Conservation (phyloP, 2,329 filamentous ascomycete species). For the Colletotrichum magnum region DNA sequence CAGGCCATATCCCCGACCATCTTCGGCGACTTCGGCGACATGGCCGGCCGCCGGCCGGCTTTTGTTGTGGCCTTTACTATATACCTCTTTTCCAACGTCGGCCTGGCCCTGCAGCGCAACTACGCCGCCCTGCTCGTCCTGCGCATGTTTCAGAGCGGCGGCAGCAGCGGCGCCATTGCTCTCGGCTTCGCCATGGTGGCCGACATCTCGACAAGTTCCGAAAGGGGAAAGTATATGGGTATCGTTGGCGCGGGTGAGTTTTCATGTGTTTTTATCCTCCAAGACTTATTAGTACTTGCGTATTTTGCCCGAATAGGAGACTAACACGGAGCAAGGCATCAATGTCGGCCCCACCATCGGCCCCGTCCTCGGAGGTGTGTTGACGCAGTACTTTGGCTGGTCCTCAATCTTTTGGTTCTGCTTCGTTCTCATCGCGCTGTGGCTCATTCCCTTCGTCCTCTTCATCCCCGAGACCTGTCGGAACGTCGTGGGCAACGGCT, state of each 20-base stretch:
- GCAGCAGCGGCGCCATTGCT: constrained; percentile 79
- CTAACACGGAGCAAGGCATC: constrained; percentile 49
- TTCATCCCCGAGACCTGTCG: constrained; percentile 73
- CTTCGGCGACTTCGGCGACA: constrained; percentile 74
- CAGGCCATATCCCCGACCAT: constrained; percentile 74
- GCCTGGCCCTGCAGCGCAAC: constrained; percentile 69
- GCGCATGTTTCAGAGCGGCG: constrained; percentile 73
- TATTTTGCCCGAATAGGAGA: neutral
- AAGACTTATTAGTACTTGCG: too few relatives aligned
- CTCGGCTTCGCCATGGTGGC: constrained; percentile 80
- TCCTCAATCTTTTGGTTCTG: constrained; percentile 80
- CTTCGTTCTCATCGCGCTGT: constrained; percentile 65
- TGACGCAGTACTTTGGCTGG: constrained; percentile 77
- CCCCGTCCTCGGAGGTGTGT: constrained; percentile 74
- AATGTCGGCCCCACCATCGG: constrained; percentile 69
- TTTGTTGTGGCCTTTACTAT: constrained; percentile 71
- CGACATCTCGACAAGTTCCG: constrained; percentile 77
- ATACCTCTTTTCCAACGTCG: constrained; percentile 72
- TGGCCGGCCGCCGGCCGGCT: constrained; percentile 72
- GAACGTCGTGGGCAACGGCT: constrained; percentile 74
- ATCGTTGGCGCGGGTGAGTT: constrained; percentile 67
- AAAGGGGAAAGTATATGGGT: constrained; percentile 82
- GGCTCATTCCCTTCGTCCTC: constrained; percentile 68
- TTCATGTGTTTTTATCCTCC: too few relatives aligned
- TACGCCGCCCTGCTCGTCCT: constrained; percentile 72